Evolutionary conservation across 1,284 basidiomycete species (phyloP).

Genomic region (Thecaphora thlaspeos): DNA sequence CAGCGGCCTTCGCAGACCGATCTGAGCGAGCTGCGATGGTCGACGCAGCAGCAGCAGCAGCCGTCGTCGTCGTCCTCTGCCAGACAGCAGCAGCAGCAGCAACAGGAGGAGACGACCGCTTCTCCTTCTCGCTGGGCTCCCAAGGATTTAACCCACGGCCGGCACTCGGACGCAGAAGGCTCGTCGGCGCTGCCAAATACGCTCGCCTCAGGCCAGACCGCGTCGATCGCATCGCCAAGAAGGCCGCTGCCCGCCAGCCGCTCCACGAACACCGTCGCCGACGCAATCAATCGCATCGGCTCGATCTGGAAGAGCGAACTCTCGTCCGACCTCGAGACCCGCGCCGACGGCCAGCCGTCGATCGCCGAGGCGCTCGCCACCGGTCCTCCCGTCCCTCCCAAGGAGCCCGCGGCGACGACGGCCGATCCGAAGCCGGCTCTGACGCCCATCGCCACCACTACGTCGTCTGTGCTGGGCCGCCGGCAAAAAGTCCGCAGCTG

Average conservation of each 20-base stretch:
- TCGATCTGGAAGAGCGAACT: constrained; percentile 42
- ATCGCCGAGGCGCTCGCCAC: constrained; percentile 25
- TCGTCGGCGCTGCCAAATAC: background rate
- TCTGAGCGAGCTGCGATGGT: no score
- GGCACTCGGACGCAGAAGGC: no score
- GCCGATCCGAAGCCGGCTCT: no score
- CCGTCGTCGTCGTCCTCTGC: no score
- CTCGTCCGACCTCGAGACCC: constrained; percentile 25
- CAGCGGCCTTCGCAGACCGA: no score
- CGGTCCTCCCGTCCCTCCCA: constrained; percentile 41
- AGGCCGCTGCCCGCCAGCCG: constrained; percentile 11
- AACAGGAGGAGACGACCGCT: no score
- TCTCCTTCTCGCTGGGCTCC: no score
- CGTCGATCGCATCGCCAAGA: constrained; percentile 7
- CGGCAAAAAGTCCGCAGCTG: constrained; percentile 27
- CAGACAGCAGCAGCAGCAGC: no score
- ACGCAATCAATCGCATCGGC: constrained; percentile 31
- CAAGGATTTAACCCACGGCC: no score
- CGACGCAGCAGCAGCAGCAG: no score
- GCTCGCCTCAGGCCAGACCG: background rate
- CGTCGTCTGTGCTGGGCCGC: background rate
- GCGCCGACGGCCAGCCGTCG: constrained; percentile 22
- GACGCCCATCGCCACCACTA: background rate
- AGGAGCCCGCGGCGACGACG: no score
- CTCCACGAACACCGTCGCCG: constrained; percentile 16